phyloP scores from a whole-genome alignment of 805 yeast genomes.

The Hanseniaspora nectarophila region DNA sequence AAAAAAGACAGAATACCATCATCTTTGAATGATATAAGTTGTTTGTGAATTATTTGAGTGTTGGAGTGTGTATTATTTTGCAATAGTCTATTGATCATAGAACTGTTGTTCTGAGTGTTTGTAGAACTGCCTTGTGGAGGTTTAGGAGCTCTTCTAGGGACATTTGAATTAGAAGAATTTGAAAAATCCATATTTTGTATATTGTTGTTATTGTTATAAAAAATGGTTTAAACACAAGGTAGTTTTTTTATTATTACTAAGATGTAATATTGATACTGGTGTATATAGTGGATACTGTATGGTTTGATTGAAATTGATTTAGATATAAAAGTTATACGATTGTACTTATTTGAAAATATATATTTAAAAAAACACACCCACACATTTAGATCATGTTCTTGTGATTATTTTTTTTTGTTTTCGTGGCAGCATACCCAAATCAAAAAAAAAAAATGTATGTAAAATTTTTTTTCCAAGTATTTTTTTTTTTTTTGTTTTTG shows the following conservation, averaged over 20 bases:
- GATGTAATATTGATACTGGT: background rate
- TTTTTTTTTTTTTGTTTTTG: background rate
- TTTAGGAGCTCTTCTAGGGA: conserved; percentile 13
- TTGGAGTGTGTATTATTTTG: background rate
- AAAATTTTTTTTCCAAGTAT: no score
- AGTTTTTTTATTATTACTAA: background rate
- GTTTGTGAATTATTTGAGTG: conserved; percentile 7
- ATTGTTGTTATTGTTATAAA: no score
- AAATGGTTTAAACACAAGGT: no score
- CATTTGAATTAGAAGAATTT: background rate
- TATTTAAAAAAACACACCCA: no score
- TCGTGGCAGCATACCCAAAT: no score
- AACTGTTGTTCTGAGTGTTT: background rate
- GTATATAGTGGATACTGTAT: background rate
- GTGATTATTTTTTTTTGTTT: no score
- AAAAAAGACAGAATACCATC: conserved; percentile 81
- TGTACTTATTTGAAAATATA: no score
- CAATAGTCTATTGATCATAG: background rate
- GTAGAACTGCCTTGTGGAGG: conserved; percentile 2
- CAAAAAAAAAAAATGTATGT: no score
- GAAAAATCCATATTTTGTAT: conserved; percentile 5
- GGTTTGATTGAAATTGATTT: no score
- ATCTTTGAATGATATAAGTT: conserved; percentile 70
- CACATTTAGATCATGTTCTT: no score
- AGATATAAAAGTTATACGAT: no score